phyloP scores from a whole-genome alignment of 2,329 filamentous ascomycete genomes.

The Rhytidhysteron rufulum region DNA sequence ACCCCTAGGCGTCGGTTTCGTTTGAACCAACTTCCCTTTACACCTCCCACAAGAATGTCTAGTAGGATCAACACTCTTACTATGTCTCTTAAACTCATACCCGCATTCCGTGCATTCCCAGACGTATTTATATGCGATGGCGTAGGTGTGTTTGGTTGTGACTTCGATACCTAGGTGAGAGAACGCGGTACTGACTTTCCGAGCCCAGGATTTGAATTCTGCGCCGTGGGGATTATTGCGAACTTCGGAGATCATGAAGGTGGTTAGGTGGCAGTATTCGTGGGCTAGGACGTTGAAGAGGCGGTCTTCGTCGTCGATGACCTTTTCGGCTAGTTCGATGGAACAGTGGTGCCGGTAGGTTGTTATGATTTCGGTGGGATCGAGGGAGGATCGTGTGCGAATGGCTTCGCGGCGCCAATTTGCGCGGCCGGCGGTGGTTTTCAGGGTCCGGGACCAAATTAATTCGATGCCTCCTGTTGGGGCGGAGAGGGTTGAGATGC shows the following conservation, averaged over 20 bases:
- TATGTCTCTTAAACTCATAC: slow-evolving; percentile 76
- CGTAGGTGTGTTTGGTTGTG: slow-evolving; percentile 85
- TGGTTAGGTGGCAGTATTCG: slow-evolving; percentile 92
- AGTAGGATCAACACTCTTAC: slow-evolving; percentile 72
- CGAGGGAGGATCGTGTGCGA: slow-evolving; percentile 26
- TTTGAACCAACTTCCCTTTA: slow-evolving; percentile 65
- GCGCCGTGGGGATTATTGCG: slow-evolving; percentile 75
- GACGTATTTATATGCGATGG: slow-evolving; percentile 87
- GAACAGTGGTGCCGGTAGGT: slow-evolving; percentile 60
- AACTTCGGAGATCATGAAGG: slow-evolving; percentile 79
- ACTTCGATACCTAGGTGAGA: slow-evolving; percentile 64
- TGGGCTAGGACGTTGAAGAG: slow-evolving; percentile 91
- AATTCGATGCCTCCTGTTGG: slow-evolving; percentile 68
- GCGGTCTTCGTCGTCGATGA: slow-evolving; percentile 70
- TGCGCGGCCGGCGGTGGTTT: slow-evolving; percentile 67
- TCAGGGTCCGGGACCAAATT: slow-evolving; percentile 73
- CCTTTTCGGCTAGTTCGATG: slow-evolving; percentile 86
- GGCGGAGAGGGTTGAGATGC: slow-evolving; percentile 55
- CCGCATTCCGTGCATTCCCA: slow-evolving; percentile 74
- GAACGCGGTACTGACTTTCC: slow-evolving; percentile 55
- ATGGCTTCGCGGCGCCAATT: slow-evolving; percentile 48
- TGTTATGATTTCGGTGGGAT: slow-evolving; percentile 17
- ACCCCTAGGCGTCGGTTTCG: slow-evolving; percentile 68
- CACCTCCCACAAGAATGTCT: slow-evolving; percentile 76
- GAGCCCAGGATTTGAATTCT: slow-evolving; percentile 72